Evolutionary conservation across 2,329 filamentous ascomycete genomes (phyloP), one percentile per base, ranked within the genome.

Genomic region (Eutypella sp.): DNA sequence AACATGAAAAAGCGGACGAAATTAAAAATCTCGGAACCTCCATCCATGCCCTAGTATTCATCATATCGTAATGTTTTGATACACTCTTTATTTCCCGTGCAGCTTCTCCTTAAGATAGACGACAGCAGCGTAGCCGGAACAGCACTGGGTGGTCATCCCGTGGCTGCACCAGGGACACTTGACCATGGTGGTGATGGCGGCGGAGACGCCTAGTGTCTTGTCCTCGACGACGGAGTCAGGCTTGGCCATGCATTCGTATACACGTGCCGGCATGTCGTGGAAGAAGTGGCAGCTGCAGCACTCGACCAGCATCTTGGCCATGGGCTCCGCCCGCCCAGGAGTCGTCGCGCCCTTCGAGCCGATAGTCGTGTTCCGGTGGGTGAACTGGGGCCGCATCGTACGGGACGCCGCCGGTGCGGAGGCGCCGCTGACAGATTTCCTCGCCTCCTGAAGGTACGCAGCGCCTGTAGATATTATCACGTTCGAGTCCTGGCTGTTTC

Each of bases 141-240:
- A 89, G 65, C 85, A 89, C 47, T 67, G 69, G 13, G 76, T 83
- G 53, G 73, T 82, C 84, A 89, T 87, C 41, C 77, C 76, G 66
- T 89, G 85, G 37, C 71, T 71, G 61, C 85, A 89, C 85, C 85
- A 88, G 8, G 83, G 83, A 60, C 84, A 88, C 53, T 76, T 79
- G 22, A 85, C 78, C 57, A 75, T 78, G 52, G 81, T 82, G 8
- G 74, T 79, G 38, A 83, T 72, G 6, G 75, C 67, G 1, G 79
- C 79, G 36, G 72, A 72, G 37, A 81, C 78, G 1, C 78, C 78
- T 5, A 74, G 63, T 24, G 66, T 63, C 45, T 70, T 69, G 41
- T 78, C 74, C 44, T 73, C 71, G 11, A 83, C 69, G 11, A 80
- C 65, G 4, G 71, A 71, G 40, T 80, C 74, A 0, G 79, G 78